Evolutionary conservation across 1,284 basidiomycete genomes (phyloP).

Genomic region (Microbotryum violaceum): DNA sequence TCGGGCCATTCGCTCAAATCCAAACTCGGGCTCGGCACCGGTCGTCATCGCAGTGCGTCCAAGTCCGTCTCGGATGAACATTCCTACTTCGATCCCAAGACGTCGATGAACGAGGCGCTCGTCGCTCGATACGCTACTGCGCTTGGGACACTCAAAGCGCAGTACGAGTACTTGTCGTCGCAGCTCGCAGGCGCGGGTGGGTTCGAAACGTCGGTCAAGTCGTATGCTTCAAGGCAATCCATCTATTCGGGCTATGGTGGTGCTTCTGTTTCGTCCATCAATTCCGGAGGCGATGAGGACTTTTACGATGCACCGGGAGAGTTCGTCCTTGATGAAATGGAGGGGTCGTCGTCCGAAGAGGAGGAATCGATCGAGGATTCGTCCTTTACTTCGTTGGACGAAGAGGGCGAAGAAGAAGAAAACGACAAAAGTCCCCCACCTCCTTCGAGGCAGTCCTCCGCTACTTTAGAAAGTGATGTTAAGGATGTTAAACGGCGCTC

Average conservation of each 20-base stretch:
- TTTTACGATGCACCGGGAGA: constrained; percentile 22
- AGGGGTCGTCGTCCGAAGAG: constrained; percentile 10
- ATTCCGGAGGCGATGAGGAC: neutral
- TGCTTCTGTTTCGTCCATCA: neutral
- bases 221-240: too few relatives aligned
- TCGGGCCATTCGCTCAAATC: neutral
- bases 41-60: neutral
- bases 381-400: constrained; percentile 13
- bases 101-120: constrained; percentile 3
- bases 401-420: constrained; percentile 35
- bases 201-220: too few relatives aligned
- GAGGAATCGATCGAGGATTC: constrained; percentile 16
- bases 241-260: too few relatives aligned
- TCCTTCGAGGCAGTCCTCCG: neutral
- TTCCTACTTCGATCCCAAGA: constrained; percentile 8
- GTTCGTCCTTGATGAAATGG: constrained; percentile 33
- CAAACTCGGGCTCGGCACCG: neutral
- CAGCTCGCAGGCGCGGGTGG: constrained; percentile 1
- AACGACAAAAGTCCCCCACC: constrained; percentile 5
- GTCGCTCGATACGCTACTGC: constrained; percentile 5
- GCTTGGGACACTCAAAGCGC: constrained; percentile 5
- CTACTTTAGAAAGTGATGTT: neutral
- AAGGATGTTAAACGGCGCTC: constrained; percentile 49
- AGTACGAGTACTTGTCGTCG: constrained; percentile 4
- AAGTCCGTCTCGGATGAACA: neutral